Evolutionary conservation across 495 filamentous ascomycete species (phyloP).

Genomic region (Peziza echinospora): DNA sequence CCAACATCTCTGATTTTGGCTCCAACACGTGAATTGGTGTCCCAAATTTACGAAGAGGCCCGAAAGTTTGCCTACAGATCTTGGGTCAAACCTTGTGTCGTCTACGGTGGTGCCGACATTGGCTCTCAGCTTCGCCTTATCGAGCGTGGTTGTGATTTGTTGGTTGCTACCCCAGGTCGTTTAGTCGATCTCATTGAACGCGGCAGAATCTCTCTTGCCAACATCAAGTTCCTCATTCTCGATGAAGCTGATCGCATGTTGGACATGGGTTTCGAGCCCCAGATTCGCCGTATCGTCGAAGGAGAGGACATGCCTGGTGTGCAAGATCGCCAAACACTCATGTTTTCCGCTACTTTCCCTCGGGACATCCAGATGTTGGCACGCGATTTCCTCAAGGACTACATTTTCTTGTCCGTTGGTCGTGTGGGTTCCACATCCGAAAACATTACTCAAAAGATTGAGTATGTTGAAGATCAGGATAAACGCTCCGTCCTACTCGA

Average conservation of each 20-base stretch:
- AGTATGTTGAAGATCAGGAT: conserved; percentile 91
- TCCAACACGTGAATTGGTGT: conserved; percentile 91
- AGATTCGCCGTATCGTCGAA: conserved; percentile 95
- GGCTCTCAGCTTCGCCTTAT: conserved; percentile 91
- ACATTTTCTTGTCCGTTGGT: conserved; percentile 93
- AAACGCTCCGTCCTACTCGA: conserved; percentile 95
- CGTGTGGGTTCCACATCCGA: conserved; percentile 98
- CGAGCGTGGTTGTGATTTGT: conserved; percentile 88
- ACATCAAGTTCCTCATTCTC: conserved; percentile 97
- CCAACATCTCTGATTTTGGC: conserved; percentile 89
- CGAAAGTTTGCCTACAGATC: conserved; percentile 98
- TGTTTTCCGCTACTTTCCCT: conserved; percentile 98
- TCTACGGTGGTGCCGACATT: conserved; percentile 97
- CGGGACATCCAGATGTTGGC: conserved; percentile 98
- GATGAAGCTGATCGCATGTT: conserved; percentile 99
- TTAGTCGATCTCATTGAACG: conserved; percentile 95
- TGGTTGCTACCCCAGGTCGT: conserved; percentile 92
- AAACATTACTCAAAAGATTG: conserved; percentile 97
- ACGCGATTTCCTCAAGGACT: conserved; percentile 92
- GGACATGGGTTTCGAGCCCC: conserved; percentile 99
- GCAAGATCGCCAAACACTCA: conserved; percentile 78
- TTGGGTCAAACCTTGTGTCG: conserved; percentile 94
- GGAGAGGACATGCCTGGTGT: conserved; percentile 90
- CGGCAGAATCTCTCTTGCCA: conserved; percentile 84
- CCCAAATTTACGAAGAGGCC: conserved; percentile 93